Evolutionary conservation across 305 asterid species (phyloP).

Genomic region (Striga hermonthica): DNA sequence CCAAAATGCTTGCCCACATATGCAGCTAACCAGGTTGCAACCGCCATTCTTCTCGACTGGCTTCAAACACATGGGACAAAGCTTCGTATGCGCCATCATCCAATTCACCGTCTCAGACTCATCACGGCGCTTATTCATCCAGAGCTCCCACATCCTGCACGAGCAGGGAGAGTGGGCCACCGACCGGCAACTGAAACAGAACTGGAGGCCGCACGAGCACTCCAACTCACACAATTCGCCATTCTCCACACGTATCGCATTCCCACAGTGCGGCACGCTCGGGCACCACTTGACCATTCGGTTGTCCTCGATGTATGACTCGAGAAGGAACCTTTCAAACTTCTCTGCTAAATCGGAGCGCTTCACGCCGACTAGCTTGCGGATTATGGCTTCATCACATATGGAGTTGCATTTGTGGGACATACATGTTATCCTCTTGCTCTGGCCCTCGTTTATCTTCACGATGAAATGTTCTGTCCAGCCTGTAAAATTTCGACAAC

Average conservation of each 20-base stretch:
- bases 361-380: slow-evolving; percentile 52
- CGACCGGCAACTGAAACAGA: slow-evolving; percentile 78
- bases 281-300: slow-evolving; percentile 96
- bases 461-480: slow-evolving; percentile 89
- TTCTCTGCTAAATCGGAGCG: slow-evolving; percentile 72
- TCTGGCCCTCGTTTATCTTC: slow-evolving; percentile 87
- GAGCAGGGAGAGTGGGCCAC: slow-evolving; percentile 95
- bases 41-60: slow-evolving; percentile 96
- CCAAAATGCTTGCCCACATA: slow-evolving; percentile 91
- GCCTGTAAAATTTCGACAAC: slow-evolving; percentile 43
- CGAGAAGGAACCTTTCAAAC: slow-evolving; percentile 80
- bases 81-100: slow-evolving; percentile 82
- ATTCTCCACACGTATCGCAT: slow-evolving; percentile 76
- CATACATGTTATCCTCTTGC: slow-evolving; percentile 87
- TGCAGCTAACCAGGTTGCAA: slow-evolving; percentile 82
- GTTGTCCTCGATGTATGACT: slow-evolving; percentile 88
- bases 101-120: slow-evolving; percentile 90
- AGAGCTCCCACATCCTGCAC: slow-evolving; percentile 83
- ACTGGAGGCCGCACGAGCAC: slow-evolving; percentile 86
- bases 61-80: slow-evolving; percentile 88
- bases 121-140: slow-evolving; percentile 82
- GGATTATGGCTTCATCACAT: slow-evolving; percentile 70
- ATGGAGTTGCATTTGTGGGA: slow-evolving; percentile 82
- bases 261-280: slow-evolving; percentile 88
- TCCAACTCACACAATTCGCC: slow-evolving; percentile 83